Percentiles rank a stretch among this genome's conserved stretches.
Evolutionary conservation across 2,329 filamentous ascomycete species (phyloP).

Genomic region (Hortaea sp.): DNA sequence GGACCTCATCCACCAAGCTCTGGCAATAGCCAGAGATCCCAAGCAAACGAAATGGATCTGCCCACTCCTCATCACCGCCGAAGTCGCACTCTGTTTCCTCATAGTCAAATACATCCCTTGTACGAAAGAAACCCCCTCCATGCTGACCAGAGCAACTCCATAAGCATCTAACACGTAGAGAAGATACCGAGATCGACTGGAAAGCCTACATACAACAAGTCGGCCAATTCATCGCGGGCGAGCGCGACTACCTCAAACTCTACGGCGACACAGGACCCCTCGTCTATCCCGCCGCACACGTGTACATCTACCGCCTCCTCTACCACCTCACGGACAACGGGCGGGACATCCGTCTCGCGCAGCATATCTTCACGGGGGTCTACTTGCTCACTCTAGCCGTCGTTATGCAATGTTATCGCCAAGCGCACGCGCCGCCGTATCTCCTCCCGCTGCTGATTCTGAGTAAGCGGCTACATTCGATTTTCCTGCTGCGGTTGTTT

Average conservation of each 20-base stretch:
- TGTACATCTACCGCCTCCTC: slow-evolving; percentile 77
- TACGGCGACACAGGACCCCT: slow-evolving; percentile 82
- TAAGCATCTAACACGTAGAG: not conserved
- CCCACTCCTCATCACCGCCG: slow-evolving; percentile 56
- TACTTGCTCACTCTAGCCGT: slow-evolving; percentile 68
- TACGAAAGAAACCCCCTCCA: slow-evolving; percentile 37
- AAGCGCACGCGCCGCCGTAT: slow-evolving; percentile 73
- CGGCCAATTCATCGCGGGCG: slow-evolving; percentile 65
- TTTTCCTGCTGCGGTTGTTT: slow-evolving; percentile 86
- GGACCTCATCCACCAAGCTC: slow-evolving; percentile 27
- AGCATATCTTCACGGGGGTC: slow-evolving; percentile 68
- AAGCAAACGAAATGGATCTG: slow-evolving; percentile 53
- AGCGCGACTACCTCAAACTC: slow-evolving; percentile 80
- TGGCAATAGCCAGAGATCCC: slow-evolving; percentile 42
- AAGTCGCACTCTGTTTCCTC: slow-evolving; percentile 60
- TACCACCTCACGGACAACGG: slow-evolving; percentile 71
- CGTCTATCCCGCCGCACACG: slow-evolving; percentile 89
- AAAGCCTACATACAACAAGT: slow-evolving; percentile 93
- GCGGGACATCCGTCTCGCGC: slow-evolving; percentile 65
- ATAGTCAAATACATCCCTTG: slow-evolving; percentile 78
- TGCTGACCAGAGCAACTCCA: not conserved
- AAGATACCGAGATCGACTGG: slow-evolving; percentile 98
- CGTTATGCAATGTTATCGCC: slow-evolving; percentile 73
- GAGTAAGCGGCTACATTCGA: slow-evolving; percentile 86
- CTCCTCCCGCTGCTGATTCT: slow-evolving; percentile 75